Base-by-base conservation (phyloP, 2,329 filamentous ascomycete genomes). In the Botrytis aclada region DNA sequence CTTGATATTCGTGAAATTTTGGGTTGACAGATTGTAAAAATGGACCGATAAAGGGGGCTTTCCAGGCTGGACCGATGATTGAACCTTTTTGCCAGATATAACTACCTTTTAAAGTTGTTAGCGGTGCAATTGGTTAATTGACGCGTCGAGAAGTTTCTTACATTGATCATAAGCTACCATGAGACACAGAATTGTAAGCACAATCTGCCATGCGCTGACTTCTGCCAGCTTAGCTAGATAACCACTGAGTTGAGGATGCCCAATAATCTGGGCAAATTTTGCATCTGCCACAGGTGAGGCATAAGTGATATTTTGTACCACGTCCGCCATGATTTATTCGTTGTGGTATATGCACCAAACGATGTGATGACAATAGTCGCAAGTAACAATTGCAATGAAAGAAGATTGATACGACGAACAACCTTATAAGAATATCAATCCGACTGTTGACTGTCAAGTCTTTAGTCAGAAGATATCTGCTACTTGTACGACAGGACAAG, bases 21-120 rank as follows among this genome's bases (percentile, higher is more conserved):
- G 96, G 96, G 82, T 97, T 91, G 79, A 98, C 86, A 41, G 94
- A 97, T 81, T 98, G 86, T 73, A 98, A 87, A 83, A 99, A 98
- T 8, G 96, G 95, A n/a, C 96, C 96, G 82, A 98, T 94, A 80
- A 96, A 95, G 60, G 93, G 93, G 73, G 91, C 85, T 83, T 96
- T 96, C 86, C 88, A 92, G 62, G 87, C 78, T 41, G 93, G 93
- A 56, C 93, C 93, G 69, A 87, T 89, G 79, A 96, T 95, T 39
- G 88, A 87, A 73, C 93, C 92, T 82, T 95, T 95, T 78, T 89
- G 88, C 80, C 86, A 85, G 77, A 93, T 85, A 81, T 95, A 96
- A 82, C 88, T 91, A 78, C 92, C 93, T 96, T 96, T 77, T 5
- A 74, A 34, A 41, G 32, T 32, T 43, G 61, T 78, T 54, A 77